A percentile compares a stretch with the other conserved stretches of the same genome.
Conservation (phyloP, 345 rosid genomes). For the Salix purpurea region DNA sequence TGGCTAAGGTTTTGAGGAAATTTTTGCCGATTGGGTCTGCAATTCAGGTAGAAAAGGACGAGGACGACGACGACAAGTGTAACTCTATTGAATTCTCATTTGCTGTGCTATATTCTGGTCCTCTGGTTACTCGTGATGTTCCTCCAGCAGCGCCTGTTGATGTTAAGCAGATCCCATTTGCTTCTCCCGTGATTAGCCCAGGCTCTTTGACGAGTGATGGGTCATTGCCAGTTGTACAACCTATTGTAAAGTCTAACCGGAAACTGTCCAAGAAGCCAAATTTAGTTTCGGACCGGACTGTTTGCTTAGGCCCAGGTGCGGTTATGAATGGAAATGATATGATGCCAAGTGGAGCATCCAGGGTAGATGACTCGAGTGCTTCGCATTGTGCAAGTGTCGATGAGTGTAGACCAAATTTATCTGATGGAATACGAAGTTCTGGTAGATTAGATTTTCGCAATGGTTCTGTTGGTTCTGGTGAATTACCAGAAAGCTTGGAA, state of each 20-base stretch:
- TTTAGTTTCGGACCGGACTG: slow-evolving; percentile 7
- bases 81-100: slow-evolving; percentile 55
- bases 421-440: slow-evolving; percentile 10
- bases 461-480: slow-evolving; percentile 13
- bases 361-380: slow-evolving; percentile 20
- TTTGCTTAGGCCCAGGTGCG: slow-evolving; percentile 3
- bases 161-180: slow-evolving; percentile 58
- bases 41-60: slow-evolving; percentile 31
- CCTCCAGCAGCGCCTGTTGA: slow-evolving; percentile 63
- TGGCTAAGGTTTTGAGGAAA: slow-evolving; percentile 55
- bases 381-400: neutral
- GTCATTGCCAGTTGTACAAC: slow-evolving; percentile 58
- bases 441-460: slow-evolving; percentile 16
- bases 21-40: slow-evolving; percentile 40
- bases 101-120: slow-evolving; percentile 72
- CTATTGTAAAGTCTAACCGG: slow-evolving; percentile 36
- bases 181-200: slow-evolving; percentile 37
- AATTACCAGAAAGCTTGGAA: slow-evolving; percentile 17
- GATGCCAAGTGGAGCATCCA: slow-evolving; percentile 20
- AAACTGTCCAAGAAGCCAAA: slow-evolving; percentile 18
- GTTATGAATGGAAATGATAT: slow-evolving; percentile 5
- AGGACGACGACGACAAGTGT: slow-evolving; percentile 23
- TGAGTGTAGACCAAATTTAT: neutral
- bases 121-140: slow-evolving; percentile 41
- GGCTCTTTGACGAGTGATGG: slow-evolving; percentile 20